Base-by-base conservation (phyloP, 192 early-diverging fungal species). In the Coemansia sp. region DNA sequence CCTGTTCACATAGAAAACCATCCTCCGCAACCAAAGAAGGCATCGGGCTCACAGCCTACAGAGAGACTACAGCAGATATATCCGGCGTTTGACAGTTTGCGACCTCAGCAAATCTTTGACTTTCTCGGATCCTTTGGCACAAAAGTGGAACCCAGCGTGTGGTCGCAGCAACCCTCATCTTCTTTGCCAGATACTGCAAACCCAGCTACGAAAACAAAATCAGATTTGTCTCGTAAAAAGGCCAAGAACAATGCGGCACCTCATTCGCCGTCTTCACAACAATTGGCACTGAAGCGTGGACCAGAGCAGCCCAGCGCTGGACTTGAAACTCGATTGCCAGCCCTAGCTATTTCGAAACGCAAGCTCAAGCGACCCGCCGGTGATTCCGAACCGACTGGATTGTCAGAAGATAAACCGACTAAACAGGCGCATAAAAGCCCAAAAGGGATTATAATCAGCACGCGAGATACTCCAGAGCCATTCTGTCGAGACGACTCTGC, bases 31-130 rank as follows among this genome's bases (percentile, higher is more conserved):
- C 54, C 47, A 22, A 39, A 36, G 37, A 41, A 6, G 9, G 6
- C 40, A 8, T 12, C 15, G 36, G 42, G 39, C 8, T n/a, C 56
- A 8, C 13, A 16, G 26, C 65, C 56, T 18, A 46, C 52, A 6
- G 26, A 55, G 21, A 59, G 46, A 8, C 13, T 57, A 13, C 56
- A n/a, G 26, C 36, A 41, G 26, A 18, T 40, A 0, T 59, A 67
- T 42, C 57, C 65, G 32, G 12, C 54, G 11, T 47, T 67, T 37
- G 65, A 59, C 42, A 22, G 57, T 55, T 18, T 67, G 18, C 41
- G 12, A 7, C 42, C 52, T 43, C 12, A 7, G 43, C 55, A 67
- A 19, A 67, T 67, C 13, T 47, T 57, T 8, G 43, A 11, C 21
- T 57, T 45, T 47, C 41, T 67, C 6, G 42, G 51, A 3, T 48